A percentile compares a stretch with the other conserved stretches of the same genome.
These are phyloP conservation scores for Phoenix dactylifera DNA, from an alignment of 176 grass and related monocot species.

Conservation along the genomic window DNA sequence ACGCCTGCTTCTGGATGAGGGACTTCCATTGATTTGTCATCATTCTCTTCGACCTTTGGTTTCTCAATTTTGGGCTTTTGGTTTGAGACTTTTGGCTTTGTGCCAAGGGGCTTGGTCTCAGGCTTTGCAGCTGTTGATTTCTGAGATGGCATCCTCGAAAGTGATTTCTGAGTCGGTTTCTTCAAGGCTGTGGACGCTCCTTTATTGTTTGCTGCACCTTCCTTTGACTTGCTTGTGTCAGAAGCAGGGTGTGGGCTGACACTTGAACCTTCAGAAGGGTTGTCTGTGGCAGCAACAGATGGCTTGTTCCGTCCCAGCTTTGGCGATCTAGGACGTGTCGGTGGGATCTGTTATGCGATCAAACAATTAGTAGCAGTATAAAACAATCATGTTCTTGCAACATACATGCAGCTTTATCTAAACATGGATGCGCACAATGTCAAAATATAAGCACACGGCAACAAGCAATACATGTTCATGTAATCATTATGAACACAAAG, in stretches of 20 bases:
- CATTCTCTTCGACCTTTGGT: conserved; percentile 30
- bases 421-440: too few species aligned
- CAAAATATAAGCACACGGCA: too few species aligned
- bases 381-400: background rate
- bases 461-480: too few species aligned
- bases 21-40: conserved; percentile 22
- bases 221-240: conserved; percentile 27
- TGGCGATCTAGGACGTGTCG: conserved; percentile 80
- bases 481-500: too few species aligned
- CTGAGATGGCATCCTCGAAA: conserved; percentile 26
- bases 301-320: conserved; percentile 84
- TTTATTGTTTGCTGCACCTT: conserved; percentile 26
- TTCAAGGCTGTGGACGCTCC: conserved; percentile 20
- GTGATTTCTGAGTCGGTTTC: conserved; percentile 45
- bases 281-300: conserved; percentile 32
- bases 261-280: conserved; percentile 45
- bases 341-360: conserved; percentile 54
- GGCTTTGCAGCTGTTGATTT: conserved; percentile 20
- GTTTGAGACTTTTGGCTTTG: conserved; percentile 37
- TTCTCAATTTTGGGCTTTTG: conserved; percentile 46
- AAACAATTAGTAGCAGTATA: background rate
- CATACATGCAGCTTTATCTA: too few species aligned
- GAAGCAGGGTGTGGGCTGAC: conserved; percentile 36
- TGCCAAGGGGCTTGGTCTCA: conserved; percentile 22
- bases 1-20: conserved; percentile 21